A percentile compares a stretch with the other conserved stretches of the same genome.
These are phyloP conservation scores for Phlegmacium glaucopus DNA, from an alignment of 768 basidiomycete genomes.

Conservation along the genomic window DNA sequence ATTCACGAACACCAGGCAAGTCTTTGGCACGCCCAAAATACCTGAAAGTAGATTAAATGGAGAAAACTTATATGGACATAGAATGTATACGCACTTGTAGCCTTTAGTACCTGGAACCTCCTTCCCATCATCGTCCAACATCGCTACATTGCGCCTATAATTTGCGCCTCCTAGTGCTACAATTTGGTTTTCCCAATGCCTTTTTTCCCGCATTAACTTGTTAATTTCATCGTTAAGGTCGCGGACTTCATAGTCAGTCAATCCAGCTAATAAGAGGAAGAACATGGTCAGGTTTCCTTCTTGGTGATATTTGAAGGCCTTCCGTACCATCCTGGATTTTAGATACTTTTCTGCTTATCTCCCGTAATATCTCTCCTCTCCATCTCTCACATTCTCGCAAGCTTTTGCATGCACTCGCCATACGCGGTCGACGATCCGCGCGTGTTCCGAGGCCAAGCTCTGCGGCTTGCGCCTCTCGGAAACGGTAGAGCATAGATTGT, in stretches of 20 bases:
- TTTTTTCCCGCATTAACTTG: slow-evolving; percentile 89
- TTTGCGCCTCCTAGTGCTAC: slow-evolving; percentile 96
- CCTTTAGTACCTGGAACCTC: slow-evolving; percentile 97
- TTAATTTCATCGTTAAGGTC: slow-evolving; percentile 99
- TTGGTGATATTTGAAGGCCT: too few species aligned
- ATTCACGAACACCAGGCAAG: slow-evolving; percentile 89
- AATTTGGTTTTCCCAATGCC: slow-evolving; percentile 98
- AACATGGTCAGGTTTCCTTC: too few species aligned
- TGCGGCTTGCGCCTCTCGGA: slow-evolving; percentile 94
- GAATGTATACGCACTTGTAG: slow-evolving; percentile 78
- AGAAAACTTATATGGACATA: not conserved
- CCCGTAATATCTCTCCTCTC: slow-evolving; percentile 92
- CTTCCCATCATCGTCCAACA: slow-evolving; percentile 92
- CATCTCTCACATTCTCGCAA: slow-evolving; percentile 92
- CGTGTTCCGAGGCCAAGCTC: slow-evolving; percentile 91
- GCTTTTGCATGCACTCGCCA: slow-evolving; percentile 91
- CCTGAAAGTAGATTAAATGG: slow-evolving; percentile 34
- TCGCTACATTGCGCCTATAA: slow-evolving; percentile 89
- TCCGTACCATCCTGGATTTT: slow-evolving; percentile 93
- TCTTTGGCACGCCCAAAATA: slow-evolving; percentile 98
- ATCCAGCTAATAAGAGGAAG: slow-evolving; percentile 53
- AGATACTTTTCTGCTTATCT: slow-evolving; percentile 94
- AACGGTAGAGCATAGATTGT: slow-evolving; percentile 92
- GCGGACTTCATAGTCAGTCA: slow-evolving; percentile 94
- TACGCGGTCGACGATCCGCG: slow-evolving; percentile 80